Conservation (phyloP, 805 yeast genomes). For the Suhomyces pyralidae region DNA sequence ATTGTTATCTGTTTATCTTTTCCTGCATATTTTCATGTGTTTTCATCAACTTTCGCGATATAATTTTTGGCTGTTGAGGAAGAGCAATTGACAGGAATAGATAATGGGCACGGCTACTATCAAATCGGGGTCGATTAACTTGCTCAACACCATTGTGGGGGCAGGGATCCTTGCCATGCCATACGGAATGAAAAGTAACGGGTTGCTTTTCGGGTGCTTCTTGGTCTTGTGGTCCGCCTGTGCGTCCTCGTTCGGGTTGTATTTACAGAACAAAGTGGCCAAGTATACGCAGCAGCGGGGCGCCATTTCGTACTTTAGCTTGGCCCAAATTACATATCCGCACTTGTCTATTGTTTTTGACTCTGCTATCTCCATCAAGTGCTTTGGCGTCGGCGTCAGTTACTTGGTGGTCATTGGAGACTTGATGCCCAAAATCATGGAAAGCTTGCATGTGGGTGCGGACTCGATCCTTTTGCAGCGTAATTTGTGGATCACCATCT, state of each 20-base stretch:
- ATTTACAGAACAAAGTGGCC: slow-evolving; percentile 60
- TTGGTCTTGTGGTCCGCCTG: slow-evolving; percentile 60
- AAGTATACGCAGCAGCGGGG: slow-evolving; percentile 42
- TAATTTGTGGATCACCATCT: slow-evolving; percentile 52
- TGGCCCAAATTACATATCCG: slow-evolving; percentile 63
- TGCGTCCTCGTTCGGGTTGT: slow-evolving; percentile 67
- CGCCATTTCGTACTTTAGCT: slow-evolving; percentile 43
- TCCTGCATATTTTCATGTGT: too few relatives aligned
- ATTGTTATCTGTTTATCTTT: too few relatives aligned
- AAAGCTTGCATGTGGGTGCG: slow-evolving; percentile 27
- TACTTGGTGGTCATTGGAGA: slow-evolving; percentile 77
- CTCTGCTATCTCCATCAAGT: slow-evolving; percentile 69
- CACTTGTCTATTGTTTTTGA: slow-evolving; percentile 68
- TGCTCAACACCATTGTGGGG: slow-evolving; percentile 76
- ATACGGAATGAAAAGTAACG: slow-evolving; percentile 66
- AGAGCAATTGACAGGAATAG: too few relatives aligned
- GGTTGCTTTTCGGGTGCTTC: slow-evolving; percentile 53
- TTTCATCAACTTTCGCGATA: too few relatives aligned
- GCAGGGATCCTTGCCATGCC: slow-evolving; percentile 81
- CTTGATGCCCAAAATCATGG: slow-evolving; percentile 60
- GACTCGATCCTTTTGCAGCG: slow-evolving; percentile 29
- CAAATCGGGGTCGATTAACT: slow-evolving; percentile 43
- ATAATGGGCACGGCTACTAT: slow-evolving; percentile 15
- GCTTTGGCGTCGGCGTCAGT: slow-evolving; percentile 74
- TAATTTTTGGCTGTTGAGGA: too few relatives aligned